A percentile compares a stretch with the other conserved stretches of the same genome.
Evolutionary conservation across 306 rosid species (phyloP).

Genomic region (Cicer cuneatum): DNA sequence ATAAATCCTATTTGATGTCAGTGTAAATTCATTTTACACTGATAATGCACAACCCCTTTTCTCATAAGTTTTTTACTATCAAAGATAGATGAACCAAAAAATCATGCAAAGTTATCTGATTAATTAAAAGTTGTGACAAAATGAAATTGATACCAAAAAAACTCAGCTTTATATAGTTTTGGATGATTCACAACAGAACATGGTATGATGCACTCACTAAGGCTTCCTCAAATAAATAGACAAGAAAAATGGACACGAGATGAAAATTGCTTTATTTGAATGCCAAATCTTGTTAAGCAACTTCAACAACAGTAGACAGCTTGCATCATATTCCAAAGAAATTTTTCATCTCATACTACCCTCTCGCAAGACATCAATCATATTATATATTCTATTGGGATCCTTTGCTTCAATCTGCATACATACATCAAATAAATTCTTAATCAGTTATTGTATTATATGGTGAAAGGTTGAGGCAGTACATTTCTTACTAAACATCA

Average conservation of each 20-base stretch:
- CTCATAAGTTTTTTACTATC: no score
- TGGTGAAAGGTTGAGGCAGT: background rate
- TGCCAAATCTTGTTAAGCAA: conserved; percentile 20
- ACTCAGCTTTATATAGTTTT: background rate
- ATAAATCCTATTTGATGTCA: no score
- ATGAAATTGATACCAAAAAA: background rate
- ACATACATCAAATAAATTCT: conserved; percentile 37
- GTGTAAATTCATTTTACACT: no score
- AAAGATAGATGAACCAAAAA: background rate
- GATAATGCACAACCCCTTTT: no score
- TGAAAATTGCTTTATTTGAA: conserved; percentile 27
- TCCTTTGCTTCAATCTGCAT: conserved; percentile 66
- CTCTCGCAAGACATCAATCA: conserved; percentile 85
- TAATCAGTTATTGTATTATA: conserved; percentile 14
- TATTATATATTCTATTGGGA: conserved; percentile 65
- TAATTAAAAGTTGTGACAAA: background rate
- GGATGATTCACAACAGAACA: conserved; percentile 9
- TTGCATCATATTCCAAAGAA: conserved; percentile 18
- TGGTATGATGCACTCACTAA: background rate
- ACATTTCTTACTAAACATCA: background rate
- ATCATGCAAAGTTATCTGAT: background rate
- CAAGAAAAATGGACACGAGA: conserved; percentile 7
- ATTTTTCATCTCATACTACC: conserved; percentile 71
- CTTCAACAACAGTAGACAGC: conserved; percentile 7
- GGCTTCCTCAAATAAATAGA: conserved; percentile 2